phyloP scores from a whole-genome alignment of 2,329 filamentous ascomycete species.

The Monosporascus ibericus region DNA sequence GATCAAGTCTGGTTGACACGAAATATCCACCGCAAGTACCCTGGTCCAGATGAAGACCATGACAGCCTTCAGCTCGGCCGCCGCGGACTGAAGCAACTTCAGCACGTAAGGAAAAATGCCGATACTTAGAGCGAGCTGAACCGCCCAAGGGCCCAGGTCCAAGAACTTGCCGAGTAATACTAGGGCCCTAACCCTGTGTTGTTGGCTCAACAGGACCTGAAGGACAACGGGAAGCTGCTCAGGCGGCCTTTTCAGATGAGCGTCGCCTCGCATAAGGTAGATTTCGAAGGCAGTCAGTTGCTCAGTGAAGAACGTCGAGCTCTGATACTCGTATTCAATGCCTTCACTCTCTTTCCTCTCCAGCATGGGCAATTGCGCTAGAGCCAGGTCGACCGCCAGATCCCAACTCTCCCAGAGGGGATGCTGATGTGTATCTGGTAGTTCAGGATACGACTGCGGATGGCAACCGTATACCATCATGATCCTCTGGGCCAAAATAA shows the following conservation, averaged over 20 bases:
- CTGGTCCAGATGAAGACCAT: slow-evolving; percentile 99
- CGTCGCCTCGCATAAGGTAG: slow-evolving; percentile 76
- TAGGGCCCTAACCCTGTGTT: slow-evolving; percentile 83
- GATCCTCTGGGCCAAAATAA: slow-evolving; percentile 86
- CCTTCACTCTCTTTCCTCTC: slow-evolving; percentile 70
- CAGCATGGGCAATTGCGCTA: slow-evolving; percentile 81
- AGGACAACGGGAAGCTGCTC: slow-evolving; percentile 95
- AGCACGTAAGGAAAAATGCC: slow-evolving; percentile 99
- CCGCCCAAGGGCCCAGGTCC: slow-evolving; percentile 94
- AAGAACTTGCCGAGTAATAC: slow-evolving; percentile 90
- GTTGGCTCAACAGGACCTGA: slow-evolving; percentile 91
- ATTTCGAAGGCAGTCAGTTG: slow-evolving; percentile 96
- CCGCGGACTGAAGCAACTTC: slow-evolving; percentile 91
- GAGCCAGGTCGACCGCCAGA: slow-evolving; percentile 88
- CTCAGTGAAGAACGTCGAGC: slow-evolving; percentile 94
- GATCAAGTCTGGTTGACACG: slow-evolving; percentile 86
- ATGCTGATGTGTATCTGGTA: slow-evolving; percentile 94
- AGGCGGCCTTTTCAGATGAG: slow-evolving; percentile 77
- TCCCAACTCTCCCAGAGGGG: slow-evolving; percentile 98
- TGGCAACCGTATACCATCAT: slow-evolving; percentile 97
- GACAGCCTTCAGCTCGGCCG: slow-evolving; percentile 88
- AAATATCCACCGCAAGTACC: slow-evolving; percentile 89
- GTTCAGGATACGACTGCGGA: slow-evolving; percentile 80
- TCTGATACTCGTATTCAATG: slow-evolving; percentile 83
- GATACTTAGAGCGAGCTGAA: slow-evolving; percentile 95